Base-by-base conservation (phyloP, 2,329 filamentous ascomycete genomes). In the Fusarium sp. region DNA sequence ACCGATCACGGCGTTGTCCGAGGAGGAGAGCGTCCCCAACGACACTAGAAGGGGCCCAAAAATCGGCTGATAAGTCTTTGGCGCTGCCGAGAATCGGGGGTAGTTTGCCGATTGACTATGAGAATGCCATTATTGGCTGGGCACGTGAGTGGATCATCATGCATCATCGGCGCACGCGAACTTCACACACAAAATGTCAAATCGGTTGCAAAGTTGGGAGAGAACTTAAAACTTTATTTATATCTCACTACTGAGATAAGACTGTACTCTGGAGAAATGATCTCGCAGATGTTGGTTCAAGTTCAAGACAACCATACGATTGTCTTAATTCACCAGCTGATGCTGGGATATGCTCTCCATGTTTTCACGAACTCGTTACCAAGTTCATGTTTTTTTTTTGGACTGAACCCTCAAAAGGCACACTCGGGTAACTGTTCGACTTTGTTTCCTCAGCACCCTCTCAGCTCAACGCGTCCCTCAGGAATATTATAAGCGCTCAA, bases 401-500 rank as follows among this genome's bases (percentile, higher is more conserved):
- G 59, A 44, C 59, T 63, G 44, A 70, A 51, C 63, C 69, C 30
- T 47, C 60, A n/a, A n/a, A 26, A 54, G 61, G 62, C 53, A 36
- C 56, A n/a, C 28, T 18, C 41, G 59, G 63, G 60, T 65, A 48
- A 63, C 62, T 63, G 50, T 69, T 65, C 44, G 53, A 60, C 51
- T 58, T 69, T 62, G 59, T 64, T 67, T 69, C 60, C 57, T 58
- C 69, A 32, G 44, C 50, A 58, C 53, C 58, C 57, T 26, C 72
- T 68, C 71, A 66, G 77, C 74, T 76, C 63, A 59, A 67, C 64
- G 69, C 66, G 66, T 72, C 75, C 75, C 75, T 75, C 75, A 41
- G 63, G 61, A 76, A 76, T 76, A 82, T 81, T 81, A 81, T 74
- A 74, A 67, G 74, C 76, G 73, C 69, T 70, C 70, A 69, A 70